Evolutionary conservation across 768 basidiomycete species (phyloP).

Genomic region (Naganishia antarctica): DNA sequence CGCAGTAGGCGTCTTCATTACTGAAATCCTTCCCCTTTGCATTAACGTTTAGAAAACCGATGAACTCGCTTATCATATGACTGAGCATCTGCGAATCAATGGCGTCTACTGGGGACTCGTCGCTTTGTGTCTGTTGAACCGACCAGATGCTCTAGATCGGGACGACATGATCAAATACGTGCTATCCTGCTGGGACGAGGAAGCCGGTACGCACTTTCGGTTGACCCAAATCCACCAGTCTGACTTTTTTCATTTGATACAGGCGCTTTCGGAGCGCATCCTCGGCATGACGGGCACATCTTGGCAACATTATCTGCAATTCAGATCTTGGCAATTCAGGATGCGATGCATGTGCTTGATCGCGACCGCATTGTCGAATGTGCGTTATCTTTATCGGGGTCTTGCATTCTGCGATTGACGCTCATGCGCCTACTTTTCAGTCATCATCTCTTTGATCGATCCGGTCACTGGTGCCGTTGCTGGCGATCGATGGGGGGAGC

Average conservation of each 20-base stretch:
- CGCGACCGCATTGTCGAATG: conserved; percentile 68
- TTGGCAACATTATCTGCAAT: conserved; percentile 82
- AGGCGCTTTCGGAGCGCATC: conserved; percentile 91
- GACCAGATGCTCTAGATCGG: conserved; percentile 69
- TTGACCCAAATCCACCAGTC: too few relatives aligned
- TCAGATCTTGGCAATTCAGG: conserved; percentile 81
- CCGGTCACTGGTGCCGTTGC: conserved; percentile 81
- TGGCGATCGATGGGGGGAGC: conserved; percentile 86
- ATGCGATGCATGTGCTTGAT: conserved; percentile 70
- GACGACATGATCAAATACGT: conserved; percentile 85
- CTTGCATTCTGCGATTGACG: neutral
- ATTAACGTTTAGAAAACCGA: conserved; percentile 59
- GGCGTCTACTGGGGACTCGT: conserved; percentile 96
- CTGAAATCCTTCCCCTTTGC: conserved; percentile 14
- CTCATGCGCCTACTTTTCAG: conserved; percentile 52
- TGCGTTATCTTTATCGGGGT: conserved; percentile 49
- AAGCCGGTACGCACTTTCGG: conserved; percentile 59
- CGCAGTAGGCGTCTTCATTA: neutral
- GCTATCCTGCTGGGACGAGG: conserved; percentile 90
- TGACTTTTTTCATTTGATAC: neutral
- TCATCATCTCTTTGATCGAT: conserved; percentile 70
- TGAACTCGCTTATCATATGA: conserved; percentile 82
- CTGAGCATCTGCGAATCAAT: conserved; percentile 88
- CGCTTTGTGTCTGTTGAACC: conserved; percentile 74
- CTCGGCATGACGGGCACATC: conserved; percentile 86